Evolutionary conservation across 148 eudicot genomes (phyloP).

Genomic region (Cornus florida): DNA sequence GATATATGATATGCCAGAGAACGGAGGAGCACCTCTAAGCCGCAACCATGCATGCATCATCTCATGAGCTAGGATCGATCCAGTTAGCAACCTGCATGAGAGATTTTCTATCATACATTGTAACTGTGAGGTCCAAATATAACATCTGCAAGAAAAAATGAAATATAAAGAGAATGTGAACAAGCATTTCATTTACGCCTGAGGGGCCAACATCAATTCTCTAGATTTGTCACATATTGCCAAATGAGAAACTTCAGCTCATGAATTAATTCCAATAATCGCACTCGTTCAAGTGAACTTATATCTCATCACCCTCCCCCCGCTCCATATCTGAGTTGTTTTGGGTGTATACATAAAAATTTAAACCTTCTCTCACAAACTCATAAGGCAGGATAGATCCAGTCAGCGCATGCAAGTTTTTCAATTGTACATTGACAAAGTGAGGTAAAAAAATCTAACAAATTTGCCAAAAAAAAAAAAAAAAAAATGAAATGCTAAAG

Average conservation of each 20-base stretch:
- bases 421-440: no score
- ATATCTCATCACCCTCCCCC: no score
- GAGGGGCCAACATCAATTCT: neutral
- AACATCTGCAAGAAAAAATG: neutral
- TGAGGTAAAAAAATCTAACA: no score
- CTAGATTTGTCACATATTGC: neutral
- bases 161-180: neutral
- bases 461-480: no score
- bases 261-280: no score
- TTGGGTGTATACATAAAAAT: no score
- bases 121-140: neutral
- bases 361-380: no score
- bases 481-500: no score
- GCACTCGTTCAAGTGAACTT: no score
- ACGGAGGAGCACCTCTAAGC: constrained; percentile 42
- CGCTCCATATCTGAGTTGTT: no score
- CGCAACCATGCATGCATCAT: constrained; percentile 87
- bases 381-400: no score
- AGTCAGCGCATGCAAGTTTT: no score
- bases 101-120: neutral
- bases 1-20: neutral
- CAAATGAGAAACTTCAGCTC: neutral
- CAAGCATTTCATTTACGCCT: neutral
- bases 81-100: constrained; percentile 57
- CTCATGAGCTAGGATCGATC: constrained; percentile 75